These are phyloP conservation scores for Tilletia caries DNA, from an alignment of 1,284 basidiomycete species.

Conservation along the genomic window DNA sequence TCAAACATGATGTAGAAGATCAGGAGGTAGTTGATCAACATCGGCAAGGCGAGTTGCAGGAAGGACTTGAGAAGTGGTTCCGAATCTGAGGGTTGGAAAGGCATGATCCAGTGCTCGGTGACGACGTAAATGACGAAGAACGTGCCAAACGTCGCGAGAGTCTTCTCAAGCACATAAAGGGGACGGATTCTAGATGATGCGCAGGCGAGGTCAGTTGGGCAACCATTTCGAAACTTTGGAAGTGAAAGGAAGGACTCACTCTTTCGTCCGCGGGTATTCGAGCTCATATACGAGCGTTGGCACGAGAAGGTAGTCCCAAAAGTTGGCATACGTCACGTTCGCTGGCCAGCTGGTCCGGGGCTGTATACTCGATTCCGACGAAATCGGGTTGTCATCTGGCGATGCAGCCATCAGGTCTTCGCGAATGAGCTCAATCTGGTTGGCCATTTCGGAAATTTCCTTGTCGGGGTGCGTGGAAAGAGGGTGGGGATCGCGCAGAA, in stretches of 20 bases:
- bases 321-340: constrained; percentile 80
- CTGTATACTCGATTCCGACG: not conserved
- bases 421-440: constrained; percentile 72
- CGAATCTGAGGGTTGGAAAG: constrained; percentile 52
- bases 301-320: constrained; percentile 80
- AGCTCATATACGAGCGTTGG: constrained; percentile 94
- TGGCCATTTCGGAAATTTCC: constrained; percentile 68
- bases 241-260: no score
- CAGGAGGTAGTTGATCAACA: constrained; percentile 67
- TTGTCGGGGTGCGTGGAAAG: constrained; percentile 72
- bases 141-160: constrained; percentile 88
- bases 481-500: constrained; percentile 57
- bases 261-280: constrained; percentile 85
- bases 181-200: constrained; percentile 69
- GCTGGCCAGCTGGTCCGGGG: constrained; percentile 67
- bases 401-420: constrained; percentile 68
- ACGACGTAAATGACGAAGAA: constrained; percentile 79
- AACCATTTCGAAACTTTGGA: no score
- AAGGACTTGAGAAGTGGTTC: constrained; percentile 60
- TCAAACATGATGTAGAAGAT: constrained; percentile 55
- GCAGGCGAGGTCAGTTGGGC: not conserved
- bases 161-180: constrained; percentile 89
- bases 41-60: constrained; percentile 83
- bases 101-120: constrained; percentile 82
- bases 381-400: not conserved